Percentiles rank a stretch among this genome's conserved stretches.
These are phyloP conservation scores for Nannochloris sp. DNA, from an alignment of 139 green algal species.

Conservation along the genomic window DNA sequence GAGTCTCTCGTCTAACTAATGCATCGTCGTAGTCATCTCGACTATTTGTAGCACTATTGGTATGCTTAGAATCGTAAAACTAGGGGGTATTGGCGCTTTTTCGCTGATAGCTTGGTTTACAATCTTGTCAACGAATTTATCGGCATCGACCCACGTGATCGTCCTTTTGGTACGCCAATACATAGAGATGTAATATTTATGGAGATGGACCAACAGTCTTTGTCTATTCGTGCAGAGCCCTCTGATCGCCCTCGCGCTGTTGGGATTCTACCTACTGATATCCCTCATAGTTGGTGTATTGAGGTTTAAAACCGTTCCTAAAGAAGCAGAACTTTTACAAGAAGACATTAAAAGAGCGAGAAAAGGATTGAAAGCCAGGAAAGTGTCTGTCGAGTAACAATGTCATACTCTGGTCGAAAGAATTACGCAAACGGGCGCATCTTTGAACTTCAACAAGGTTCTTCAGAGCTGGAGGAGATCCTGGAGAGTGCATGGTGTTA, in stretches of 20 bases:
- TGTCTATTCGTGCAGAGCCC: slow-evolving; percentile 28
- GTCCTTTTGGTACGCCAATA: background rate
- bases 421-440: slow-evolving; percentile 28
- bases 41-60: background rate
- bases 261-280: slow-evolving; percentile 24
- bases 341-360: slow-evolving; percentile 21
- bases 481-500: background rate
- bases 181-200: background rate
- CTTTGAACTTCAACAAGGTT: slow-evolving; percentile 2
- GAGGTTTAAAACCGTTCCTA: slow-evolving; percentile 41
- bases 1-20: too few relatives aligned
- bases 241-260: slow-evolving; percentile 7
- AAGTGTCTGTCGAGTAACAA: background rate
- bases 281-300: slow-evolving; percentile 32
- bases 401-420: background rate
- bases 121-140: background rate
- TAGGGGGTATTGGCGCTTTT: background rate
- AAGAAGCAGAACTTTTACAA: slow-evolving; percentile 30
- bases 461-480: slow-evolving; percentile 12
- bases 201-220: background rate
- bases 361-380: background rate
- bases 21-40: too few relatives aligned
- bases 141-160: background rate
- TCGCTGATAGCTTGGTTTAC: background rate
- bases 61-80: background rate